Base-by-base conservation (phyloP, 495 filamentous ascomycete species). In the Neurospora intermedia region DNA sequence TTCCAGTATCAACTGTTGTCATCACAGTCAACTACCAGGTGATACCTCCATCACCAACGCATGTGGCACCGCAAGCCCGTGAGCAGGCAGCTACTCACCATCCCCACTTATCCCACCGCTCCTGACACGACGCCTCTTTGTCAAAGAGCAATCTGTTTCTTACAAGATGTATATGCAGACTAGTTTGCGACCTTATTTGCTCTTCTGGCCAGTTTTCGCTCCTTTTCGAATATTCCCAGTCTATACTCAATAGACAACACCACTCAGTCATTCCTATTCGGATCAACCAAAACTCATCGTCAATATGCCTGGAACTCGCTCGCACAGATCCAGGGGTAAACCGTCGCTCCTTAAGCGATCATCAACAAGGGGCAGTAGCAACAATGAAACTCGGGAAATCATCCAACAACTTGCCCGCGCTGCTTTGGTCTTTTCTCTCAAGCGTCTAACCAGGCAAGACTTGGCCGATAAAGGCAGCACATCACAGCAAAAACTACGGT, bases 381-480 rank as follows among this genome's bases (percentile, higher is more conserved):
- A 66, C 5, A 66, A 35, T 9, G 69, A 40, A 41, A 54, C 48
- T 10, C 75, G 76, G 18, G 77, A 78, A 42, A 71, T 78, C 43
- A 66, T 78, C 15, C 76, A 74, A 13, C 74, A 76, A 16, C 70
- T 80, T 23, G 75, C 75, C 71, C 75, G 76, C 20, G 77, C 76
- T 5, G 77, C 72, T n/a, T 75, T 80, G 1, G 69, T 77, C 4
- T 80, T 75, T 72, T 71, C 74, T 4, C 73, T 80, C 23, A 74
- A 69, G n/a, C 74, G 73, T 31, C 72, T 80, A 7, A 73, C 59
- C 41, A 59, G 69, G n/a, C 70, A 66, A 48, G 45, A 70, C 72
- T 71, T 39, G 27, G 38, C 42, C 42, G 41, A 69, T 20, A 74
- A 69, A 35, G 23, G 23, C 2, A 69, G 42, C 20, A 69, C 54